Conservation (phyloP, 176 grass and related monocot genomes). For the Aegilops sharonensis region DNA sequence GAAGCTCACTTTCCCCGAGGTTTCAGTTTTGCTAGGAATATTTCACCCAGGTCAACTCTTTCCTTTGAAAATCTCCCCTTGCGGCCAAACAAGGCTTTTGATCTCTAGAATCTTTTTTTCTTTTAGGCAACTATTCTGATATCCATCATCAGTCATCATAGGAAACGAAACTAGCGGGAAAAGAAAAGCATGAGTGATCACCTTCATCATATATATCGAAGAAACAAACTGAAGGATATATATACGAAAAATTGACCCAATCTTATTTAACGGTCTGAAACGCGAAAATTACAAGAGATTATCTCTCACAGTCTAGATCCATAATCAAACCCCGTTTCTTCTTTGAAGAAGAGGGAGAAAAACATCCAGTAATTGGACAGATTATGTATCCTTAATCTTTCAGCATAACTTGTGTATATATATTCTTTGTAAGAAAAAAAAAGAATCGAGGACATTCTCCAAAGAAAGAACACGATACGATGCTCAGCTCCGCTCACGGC, state of each 20-base stretch:
- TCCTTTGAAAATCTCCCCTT: too few species aligned
- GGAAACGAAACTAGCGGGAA: too few species aligned
- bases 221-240: neutral
- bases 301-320: neutral
- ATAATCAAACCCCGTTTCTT: neutral
- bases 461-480: neutral
- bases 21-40: too few species aligned
- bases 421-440: neutral
- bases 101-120: too few species aligned
- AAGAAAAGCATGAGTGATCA: neutral
- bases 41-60: too few species aligned
- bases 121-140: too few species aligned
- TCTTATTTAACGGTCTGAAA: neutral
- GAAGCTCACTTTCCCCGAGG: too few species aligned
- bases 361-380: neutral
- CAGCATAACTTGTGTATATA: neutral
- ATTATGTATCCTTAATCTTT: neutral
- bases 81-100: too few species aligned
- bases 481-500: conserved; percentile 14
- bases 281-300: neutral
- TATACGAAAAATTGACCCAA: neutral
- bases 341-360: neutral
- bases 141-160: too few species aligned
- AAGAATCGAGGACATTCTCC: neutral
- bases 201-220: too few species aligned